Evolutionary conservation across 2,329 filamentous ascomycete genomes (phyloP), one percentile per base, ranked within the genome.

Genomic region (Sordariomycetes sp.): DNA sequence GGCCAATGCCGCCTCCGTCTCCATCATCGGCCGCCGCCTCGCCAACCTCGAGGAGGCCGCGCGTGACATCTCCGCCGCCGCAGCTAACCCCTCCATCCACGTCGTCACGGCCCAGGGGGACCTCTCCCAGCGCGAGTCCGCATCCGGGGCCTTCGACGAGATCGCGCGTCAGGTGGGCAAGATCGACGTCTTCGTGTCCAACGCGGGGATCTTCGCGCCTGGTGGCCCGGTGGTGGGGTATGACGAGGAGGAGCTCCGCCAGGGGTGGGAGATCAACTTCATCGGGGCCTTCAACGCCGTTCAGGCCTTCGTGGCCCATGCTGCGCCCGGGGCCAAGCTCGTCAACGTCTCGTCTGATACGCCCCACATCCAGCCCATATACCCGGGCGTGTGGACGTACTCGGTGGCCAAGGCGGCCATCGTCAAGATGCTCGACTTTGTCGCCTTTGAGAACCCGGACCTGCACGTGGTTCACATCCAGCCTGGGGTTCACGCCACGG

Each of bases 31-130:
- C 20, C 74, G 77, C 3, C 72, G 70, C 14, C 59, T 66, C 14
- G 63, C 61, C 6, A 64, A 64, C 1, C 66, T 76, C 18, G 60
- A 69, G 1, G 60, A 63, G 3, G 70, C 66, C 8, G 69, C 65
- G 1, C 53, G 63, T 14, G 53, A 61, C 1, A 64, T 73, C 1
- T 79, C 64, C 18, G 24, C 79, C 53, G 78, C 79, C 0, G 76
- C 83, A 18, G 83, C 84, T 0, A 74, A 76, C 53, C 12, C 46
- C 5, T 12, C 32, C 18, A 73, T 83, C 35, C 85, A 71, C 59
- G 65, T 72, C 24, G 60, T 61, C 40, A 72, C 72, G 0, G 68
- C 66, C 3, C 65, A 68, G 0, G 60, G 66, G 3, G 65, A 69
- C 8, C 65, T 78, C 12, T 65, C 69, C n/a, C 63, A 66, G n/a